These are phyloP conservation scores for Trapa incisa DNA, from an alignment of 345 rosid genomes.

Conservation along the genomic window DNA sequence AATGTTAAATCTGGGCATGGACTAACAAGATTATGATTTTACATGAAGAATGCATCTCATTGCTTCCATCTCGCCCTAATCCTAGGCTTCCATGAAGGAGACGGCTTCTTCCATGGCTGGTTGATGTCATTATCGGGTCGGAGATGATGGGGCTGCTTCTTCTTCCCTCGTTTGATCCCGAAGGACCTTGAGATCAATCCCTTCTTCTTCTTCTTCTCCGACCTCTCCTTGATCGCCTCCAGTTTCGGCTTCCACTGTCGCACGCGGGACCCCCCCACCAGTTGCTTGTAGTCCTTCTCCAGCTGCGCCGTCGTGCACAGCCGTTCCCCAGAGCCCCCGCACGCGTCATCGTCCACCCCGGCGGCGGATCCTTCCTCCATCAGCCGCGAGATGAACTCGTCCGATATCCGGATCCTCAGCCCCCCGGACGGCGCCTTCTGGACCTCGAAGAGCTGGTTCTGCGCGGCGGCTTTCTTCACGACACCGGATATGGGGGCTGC, in stretches of 20 bases:
- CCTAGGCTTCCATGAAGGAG: conserved; percentile 1
- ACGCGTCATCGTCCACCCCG: conserved; percentile 3
- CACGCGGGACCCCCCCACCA: conserved; percentile 43
- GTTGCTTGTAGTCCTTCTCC: conserved; percentile 47
- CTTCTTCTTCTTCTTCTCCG: conserved; percentile 23
- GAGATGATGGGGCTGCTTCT: conserved; percentile 10
- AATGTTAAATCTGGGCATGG: background rate
- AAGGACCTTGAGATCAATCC: conserved; percentile 21
- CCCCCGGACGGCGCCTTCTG: conserved; percentile 46
- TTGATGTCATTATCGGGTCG: background rate
- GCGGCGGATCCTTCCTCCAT: conserved; percentile 31
- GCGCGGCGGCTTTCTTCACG: conserved; percentile 6
- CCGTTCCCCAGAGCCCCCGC: conserved; percentile 13
- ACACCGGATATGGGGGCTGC: conserved; percentile 2
- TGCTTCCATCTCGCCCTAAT: conserved; percentile 8
- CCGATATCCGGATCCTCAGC: conserved; percentile 56
- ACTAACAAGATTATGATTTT: too few species aligned
- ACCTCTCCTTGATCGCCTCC: conserved; percentile 55
- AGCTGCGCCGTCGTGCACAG: conserved; percentile 61
- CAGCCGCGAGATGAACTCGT: conserved; percentile 56
- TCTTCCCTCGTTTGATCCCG: conserved; percentile 40
- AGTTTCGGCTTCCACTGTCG: conserved; percentile 76
- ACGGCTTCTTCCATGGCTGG: conserved; percentile 1
- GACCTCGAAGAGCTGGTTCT: conserved; percentile 38
- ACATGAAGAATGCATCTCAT: background rate